These are phyloP conservation scores for Cicer pinnatifidum DNA, from an alignment of 306 rosid species.

Conservation along the genomic window DNA sequence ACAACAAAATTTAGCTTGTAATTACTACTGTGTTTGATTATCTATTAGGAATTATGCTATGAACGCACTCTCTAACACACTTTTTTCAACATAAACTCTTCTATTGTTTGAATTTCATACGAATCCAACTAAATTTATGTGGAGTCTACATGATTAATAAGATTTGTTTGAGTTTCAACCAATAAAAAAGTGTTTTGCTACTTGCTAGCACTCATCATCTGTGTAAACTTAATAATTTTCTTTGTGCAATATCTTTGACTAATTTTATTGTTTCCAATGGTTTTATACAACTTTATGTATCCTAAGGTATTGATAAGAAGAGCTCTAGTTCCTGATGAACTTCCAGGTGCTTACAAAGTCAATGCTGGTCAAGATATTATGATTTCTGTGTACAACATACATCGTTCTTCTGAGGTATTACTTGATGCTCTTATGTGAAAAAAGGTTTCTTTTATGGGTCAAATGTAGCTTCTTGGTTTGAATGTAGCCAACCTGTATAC, in stretches of 20 bases:
- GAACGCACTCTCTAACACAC: too few relatives aligned
- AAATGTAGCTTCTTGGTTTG: conserved; percentile 30
- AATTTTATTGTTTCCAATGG: conserved; percentile 22
- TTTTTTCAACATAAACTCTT: too few relatives aligned
- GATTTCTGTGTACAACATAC: conserved; percentile 94
- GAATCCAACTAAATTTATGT: too few relatives aligned
- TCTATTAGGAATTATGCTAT: too few relatives aligned
- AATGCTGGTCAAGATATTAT: conserved; percentile 93
- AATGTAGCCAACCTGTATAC: conserved; percentile 1
- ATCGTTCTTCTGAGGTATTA: conserved; percentile 83
- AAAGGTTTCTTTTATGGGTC: conserved; percentile 21
- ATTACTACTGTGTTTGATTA: background rate
- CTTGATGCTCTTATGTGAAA: background rate
- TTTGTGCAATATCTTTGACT: conserved; percentile 26
- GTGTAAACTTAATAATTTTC: background rate
- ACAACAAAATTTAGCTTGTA: background rate
- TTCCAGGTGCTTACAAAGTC: conserved; percentile 86
- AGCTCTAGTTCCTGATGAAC: conserved; percentile 81
- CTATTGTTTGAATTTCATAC: too few relatives aligned
- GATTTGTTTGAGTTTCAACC: too few relatives aligned
- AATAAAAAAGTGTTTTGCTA: too few relatives aligned
- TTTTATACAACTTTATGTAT: conserved; percentile 36
- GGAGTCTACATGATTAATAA: too few relatives aligned
- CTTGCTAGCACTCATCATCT: too few relatives aligned
- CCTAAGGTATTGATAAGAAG: conserved; percentile 89